Evolutionary conservation across 805 yeast genomes (phyloP), one percentile per base, ranked within the genome.

Genomic region (Jamesozyma jinghongensis): DNA sequence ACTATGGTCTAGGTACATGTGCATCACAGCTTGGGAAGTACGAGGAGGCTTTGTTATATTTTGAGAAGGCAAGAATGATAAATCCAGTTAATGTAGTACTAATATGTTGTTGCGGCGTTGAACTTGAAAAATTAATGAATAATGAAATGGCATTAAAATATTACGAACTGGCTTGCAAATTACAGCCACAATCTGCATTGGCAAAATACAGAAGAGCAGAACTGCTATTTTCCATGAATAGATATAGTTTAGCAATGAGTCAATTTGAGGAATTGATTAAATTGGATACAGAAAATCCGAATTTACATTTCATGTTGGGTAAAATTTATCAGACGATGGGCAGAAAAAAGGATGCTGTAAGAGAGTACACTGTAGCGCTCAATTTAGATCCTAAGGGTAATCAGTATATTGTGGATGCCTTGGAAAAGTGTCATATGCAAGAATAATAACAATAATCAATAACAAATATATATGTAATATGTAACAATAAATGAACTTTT

Each of bases 1-100:
- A 88, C 54, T 92, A 92, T 55, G 98, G 98, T 20, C 74, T 92
- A 42, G 98, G 97, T 6, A 86, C 87, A 90, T 94, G 87, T 22
- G 82, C 80, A 58, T 73, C 86, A 59, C 85, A 86, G 53, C 65
- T 87, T 39, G 97, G 97, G 4, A 87, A 85, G 51, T 78, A 78
- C 54, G 77, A 74, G 34, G 77, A 78, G 52, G 96, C 97, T 1
- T 88, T 86, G 53, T 75, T 77, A 46, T 94, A 86, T 61, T 86
- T 90, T 65, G 68, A 86, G 40, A 85, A 82, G 54, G 97, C 97
- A 0, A 76, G 84, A 13, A 75, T 81, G 29, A 85, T 92, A 37
- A 92, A 92, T 56, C 96, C 97, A 1, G 81, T 81, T 34, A 90
- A 92, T 61, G 83, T 85, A 3, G 87, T 92, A 32, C 69, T 92